These are phyloP conservation scores for Candida maesae DNA, from an alignment of 805 yeast genomes.

Conservation along the genomic window DNA sequence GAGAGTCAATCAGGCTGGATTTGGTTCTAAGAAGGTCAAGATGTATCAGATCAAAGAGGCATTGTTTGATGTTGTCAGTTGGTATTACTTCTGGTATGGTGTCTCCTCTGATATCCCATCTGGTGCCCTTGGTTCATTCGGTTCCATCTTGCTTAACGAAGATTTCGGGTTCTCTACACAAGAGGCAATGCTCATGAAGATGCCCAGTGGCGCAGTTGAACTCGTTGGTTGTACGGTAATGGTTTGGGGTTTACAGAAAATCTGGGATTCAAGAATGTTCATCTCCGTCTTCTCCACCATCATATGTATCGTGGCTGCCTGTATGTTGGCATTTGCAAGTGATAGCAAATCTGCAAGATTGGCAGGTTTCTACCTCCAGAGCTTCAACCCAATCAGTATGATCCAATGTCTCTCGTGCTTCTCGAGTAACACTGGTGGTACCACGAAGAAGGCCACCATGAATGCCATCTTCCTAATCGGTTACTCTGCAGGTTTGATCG, in stretches of 20 bases:
- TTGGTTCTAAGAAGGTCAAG: slow-evolving; percentile 1
- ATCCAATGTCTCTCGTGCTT: slow-evolving; percentile 27
- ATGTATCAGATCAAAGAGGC: slow-evolving; percentile 1
- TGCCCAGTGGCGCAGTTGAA: slow-evolving; percentile 24
- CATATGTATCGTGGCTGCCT: slow-evolving; percentile 25
- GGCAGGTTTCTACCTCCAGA: slow-evolving; percentile 6
- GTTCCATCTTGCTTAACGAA: slow-evolving; percentile 1
- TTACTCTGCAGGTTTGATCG: slow-evolving; percentile 54
- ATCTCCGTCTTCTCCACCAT: slow-evolving; percentile 27
- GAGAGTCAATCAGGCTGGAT: not conserved
- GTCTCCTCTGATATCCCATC: slow-evolving; percentile 1
- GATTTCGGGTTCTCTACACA: slow-evolving; percentile 22
- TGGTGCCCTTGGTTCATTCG: slow-evolving; percentile 1
- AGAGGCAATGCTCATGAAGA: slow-evolving; percentile 26
- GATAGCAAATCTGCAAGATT: slow-evolving; percentile 5
- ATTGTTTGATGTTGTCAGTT: not conserved
- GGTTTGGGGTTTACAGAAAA: not conserved
- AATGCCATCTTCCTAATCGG: slow-evolving; percentile 56
- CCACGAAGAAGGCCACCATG: slow-evolving; percentile 60
- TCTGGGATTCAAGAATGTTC: slow-evolving; percentile 23
- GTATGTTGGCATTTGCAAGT: slow-evolving; percentile 29
- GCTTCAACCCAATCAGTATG: slow-evolving; percentile 28
- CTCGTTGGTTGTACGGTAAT: slow-evolving; percentile 20
- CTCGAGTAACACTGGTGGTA: slow-evolving; percentile 57
- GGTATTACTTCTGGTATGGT: not conserved